phyloP scores from a whole-genome alignment of 2,329 filamentous ascomycete genomes.

The Fusarium nanum region DNA sequence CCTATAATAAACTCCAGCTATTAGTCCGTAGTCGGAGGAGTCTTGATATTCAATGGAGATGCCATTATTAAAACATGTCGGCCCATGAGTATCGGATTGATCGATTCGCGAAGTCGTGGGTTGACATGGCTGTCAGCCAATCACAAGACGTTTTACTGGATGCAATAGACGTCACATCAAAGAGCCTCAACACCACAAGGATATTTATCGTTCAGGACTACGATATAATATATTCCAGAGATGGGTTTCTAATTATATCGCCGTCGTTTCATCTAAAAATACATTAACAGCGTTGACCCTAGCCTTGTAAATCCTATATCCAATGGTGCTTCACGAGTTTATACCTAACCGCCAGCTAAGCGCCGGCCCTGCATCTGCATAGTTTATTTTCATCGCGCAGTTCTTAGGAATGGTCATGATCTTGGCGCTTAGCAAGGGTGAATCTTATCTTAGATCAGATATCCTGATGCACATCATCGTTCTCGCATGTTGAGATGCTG shows the following conservation, averaged over 20 bases:
- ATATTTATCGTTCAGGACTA: background rate
- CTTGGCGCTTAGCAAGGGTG: constrained; percentile 26
- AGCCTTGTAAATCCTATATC: constrained; percentile 14
- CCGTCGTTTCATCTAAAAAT: constrained; percentile 30
- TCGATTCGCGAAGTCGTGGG: constrained; percentile 1
- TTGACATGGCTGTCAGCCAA: constrained; percentile 34
- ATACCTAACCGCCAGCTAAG: constrained; percentile 45
- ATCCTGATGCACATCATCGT: constrained; percentile 25
- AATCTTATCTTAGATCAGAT: constrained; percentile 32
- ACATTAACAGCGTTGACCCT: background rate
- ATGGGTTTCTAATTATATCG: constrained; percentile 17
- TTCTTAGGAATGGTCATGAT: constrained; percentile 32
- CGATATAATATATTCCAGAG: constrained; percentile 3
- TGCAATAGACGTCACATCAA: constrained; percentile 24
- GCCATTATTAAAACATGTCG: background rate
- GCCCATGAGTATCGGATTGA: background rate
- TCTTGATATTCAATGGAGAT: background rate
- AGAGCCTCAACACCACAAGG: constrained; percentile 46
- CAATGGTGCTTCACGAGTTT: constrained; percentile 24
- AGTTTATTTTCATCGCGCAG: constrained; percentile 23
- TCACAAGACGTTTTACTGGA: constrained; percentile 14
- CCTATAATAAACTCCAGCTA: constrained; percentile 9
- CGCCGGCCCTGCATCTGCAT: constrained; percentile 38
- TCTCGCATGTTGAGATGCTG: constrained; percentile 14
- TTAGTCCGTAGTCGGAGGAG: background rate